Base-by-base conservation (phyloP, 805 yeast genomes). In the Phaffomyces opuntiae region DNA sequence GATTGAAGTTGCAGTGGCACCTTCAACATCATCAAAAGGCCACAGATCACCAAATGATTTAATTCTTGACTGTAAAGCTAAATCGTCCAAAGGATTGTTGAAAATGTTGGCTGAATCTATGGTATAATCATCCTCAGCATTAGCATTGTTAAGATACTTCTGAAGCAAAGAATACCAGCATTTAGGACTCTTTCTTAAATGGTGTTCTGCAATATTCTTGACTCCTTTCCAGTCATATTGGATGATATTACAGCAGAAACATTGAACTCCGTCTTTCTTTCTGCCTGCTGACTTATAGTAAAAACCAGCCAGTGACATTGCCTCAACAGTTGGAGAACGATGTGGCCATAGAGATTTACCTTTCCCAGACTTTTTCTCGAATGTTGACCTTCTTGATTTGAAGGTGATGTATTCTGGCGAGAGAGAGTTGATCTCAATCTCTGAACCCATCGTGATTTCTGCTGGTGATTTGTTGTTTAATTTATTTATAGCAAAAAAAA, bases 271-370 rank as follows among this genome's bases (percentile, higher is more conserved):
- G 54, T 80, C 83, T 7, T 56, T 62, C 39, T 69, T 63, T 14
- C 66, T 65, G 43, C 69, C 65, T 1, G 77, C 67, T 3, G 90
- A 90, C 5, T 77, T 70, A 60, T 69, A 83, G 53, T 68, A 75
- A 61, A 84, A 83, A 1, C 93, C 93, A 27, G 71, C 66, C 38
- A 67, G 69, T 0, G 82, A 84, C 70, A 84, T 60, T 26, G 56
- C 51, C 29, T 62, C 67, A 6, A 61, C 47, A 2, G 59, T 48
- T 11, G 65, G 66, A n/a, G 46, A 32, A 9, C 50, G 36, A 39
- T 61, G 44, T 6, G 65, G 63, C 65, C 31, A 29, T 29, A 11
- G 6, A 11, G 13, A 12, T 29, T 21, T 21, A 21, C 14, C 12
- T 13, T 50, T 52, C 1, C 47, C 19, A 21, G 44, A 25, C 6